Conservation (phyloP, 2,329 filamentous ascomycete species). For the Neofusicoccum cordaticola region DNA sequence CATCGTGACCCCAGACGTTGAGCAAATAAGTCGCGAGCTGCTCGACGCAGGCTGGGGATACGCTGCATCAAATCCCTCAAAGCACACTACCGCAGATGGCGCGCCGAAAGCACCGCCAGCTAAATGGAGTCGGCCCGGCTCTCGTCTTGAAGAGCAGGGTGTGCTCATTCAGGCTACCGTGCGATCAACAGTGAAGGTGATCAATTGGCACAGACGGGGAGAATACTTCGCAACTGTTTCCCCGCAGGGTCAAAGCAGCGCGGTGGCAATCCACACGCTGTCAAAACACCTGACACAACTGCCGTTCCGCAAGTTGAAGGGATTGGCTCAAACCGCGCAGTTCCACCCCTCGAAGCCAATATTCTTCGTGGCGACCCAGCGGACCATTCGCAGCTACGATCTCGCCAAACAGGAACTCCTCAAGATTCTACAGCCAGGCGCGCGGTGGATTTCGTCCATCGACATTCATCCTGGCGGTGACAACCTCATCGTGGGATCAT, state of each 20-base stretch:
- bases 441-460: conserved; percentile 90
- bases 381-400: conserved; percentile 90
- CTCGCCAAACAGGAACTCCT: conserved; percentile 86
- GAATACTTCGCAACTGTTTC: conserved; percentile 94
- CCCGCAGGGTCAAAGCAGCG: conserved; percentile 70
- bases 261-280: conserved; percentile 90
- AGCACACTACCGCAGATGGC: conserved; percentile 51
- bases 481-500: conserved; percentile 90
- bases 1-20: conserved; percentile 67
- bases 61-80: conserved; percentile 59
- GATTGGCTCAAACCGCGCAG: conserved; percentile 81
- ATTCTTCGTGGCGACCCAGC: conserved; percentile 94
- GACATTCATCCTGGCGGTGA: conserved; percentile 91
- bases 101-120: conserved; percentile 71
- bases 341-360: conserved; percentile 93
- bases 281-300: conserved; percentile 94
- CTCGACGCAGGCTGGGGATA: conserved; percentile 92
- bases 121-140: conserved; percentile 78
- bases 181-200: conserved; percentile 75
- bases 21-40: conserved; percentile 70
- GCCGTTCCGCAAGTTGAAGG: conserved; percentile 76
- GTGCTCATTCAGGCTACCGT: conserved; percentile 80
- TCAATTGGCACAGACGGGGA: conserved; percentile 90
- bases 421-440: conserved; percentile 90
- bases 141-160: conserved; percentile 70